Percentiles rank a stretch among this genome's conserved stretches.
These are phyloP conservation scores for Candida patagonica DNA, from an alignment of 805 yeast species.

Conservation along the genomic window DNA sequence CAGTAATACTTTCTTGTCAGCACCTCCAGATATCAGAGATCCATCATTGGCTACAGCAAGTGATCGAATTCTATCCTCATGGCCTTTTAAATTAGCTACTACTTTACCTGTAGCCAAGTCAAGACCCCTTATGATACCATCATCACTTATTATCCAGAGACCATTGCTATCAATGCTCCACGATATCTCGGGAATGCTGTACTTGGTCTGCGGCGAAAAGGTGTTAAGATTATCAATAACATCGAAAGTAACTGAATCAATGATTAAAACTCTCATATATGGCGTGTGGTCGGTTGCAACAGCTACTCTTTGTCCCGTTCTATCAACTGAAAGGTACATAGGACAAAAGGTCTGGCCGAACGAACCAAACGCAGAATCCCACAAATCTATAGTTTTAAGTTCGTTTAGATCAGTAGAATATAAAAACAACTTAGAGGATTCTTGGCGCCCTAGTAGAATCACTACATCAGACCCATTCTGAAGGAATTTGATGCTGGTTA, in stretches of 20 bases:
- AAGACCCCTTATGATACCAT: slow-evolving; percentile 54
- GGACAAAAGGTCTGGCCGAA: slow-evolving; percentile 51
- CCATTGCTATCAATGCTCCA: slow-evolving; percentile 43
- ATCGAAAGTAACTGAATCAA: slow-evolving; percentile 24
- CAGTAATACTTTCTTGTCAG: slow-evolving; percentile 30
- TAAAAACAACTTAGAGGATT: slow-evolving; percentile 49
- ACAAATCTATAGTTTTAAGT: slow-evolving; percentile 45
- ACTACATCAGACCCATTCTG: slow-evolving; percentile 24
- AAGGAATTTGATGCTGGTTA: slow-evolving; percentile 10
- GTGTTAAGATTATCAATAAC: slow-evolving; percentile 40
- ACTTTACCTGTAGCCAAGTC: slow-evolving; percentile 36
- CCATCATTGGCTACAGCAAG: neutral
- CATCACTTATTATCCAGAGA: slow-evolving; percentile 62
- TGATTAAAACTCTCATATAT: slow-evolving; percentile 56
- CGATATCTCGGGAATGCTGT: slow-evolving; percentile 39
- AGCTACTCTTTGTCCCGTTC: slow-evolving; percentile 28
- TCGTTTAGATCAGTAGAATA: slow-evolving; percentile 26
- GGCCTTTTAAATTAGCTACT: slow-evolving; percentile 28
- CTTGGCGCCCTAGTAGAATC: slow-evolving; percentile 48
- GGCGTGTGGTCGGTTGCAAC: slow-evolving; percentile 76
- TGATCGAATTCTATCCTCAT: slow-evolving; percentile 37
- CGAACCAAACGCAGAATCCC: slow-evolving; percentile 59
- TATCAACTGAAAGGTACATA: slow-evolving; percentile 32
- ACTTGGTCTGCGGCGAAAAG: slow-evolving; percentile 60
- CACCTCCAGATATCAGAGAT: slow-evolving; percentile 30